Percentiles rank a stretch among this genome's conserved stretches.
phyloP scores from a whole-genome alignment of 1,284 basidiomycete genomes.

The Trametes pubescens region DNA sequence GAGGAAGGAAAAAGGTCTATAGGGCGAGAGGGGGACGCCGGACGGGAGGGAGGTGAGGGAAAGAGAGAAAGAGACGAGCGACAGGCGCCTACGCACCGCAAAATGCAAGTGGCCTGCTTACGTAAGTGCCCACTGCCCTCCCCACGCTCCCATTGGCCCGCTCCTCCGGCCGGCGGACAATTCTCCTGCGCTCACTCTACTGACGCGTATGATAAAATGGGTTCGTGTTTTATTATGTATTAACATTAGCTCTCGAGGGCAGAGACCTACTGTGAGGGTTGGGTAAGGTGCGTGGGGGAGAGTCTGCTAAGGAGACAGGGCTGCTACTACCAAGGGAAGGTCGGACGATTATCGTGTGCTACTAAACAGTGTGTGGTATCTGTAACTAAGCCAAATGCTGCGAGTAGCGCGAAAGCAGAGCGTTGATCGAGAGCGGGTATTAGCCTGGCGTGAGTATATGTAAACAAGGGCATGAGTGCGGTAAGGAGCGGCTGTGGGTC shows the following conservation, averaged over 20 bases:
- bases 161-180: neutral
- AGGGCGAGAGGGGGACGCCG: constrained; percentile 21
- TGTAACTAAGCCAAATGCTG: constrained; percentile 11
- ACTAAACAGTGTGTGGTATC: constrained; percentile 24
- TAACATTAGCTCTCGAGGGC: neutral
- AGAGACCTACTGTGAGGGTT: neutral
- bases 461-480: constrained; percentile 3
- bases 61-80: constrained; percentile 18
- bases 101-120: constrained; percentile 25
- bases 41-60: constrained; percentile 16
- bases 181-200: neutral
- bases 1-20: constrained; percentile 19
- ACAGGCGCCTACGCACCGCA: constrained; percentile 20
- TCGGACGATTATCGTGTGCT: constrained; percentile 19
- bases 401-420: constrained; percentile 22
- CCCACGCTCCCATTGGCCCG: constrained; percentile 21
- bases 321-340: constrained; percentile 8
- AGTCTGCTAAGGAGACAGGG: constrained; percentile 14
- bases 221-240: no score
- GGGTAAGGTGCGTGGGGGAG: neutral
- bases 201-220: no score
- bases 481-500: constrained; percentile 25
- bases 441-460: constrained; percentile 16
- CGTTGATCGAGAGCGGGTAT: constrained; percentile 21
- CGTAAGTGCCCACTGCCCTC: constrained; percentile 12